A percentile compares a stretch with the other conserved stretches of the same genome.
Evolutionary conservation across 2,329 filamentous ascomycete genomes (phyloP).

Genomic region (Apiospora hydei): DNA sequence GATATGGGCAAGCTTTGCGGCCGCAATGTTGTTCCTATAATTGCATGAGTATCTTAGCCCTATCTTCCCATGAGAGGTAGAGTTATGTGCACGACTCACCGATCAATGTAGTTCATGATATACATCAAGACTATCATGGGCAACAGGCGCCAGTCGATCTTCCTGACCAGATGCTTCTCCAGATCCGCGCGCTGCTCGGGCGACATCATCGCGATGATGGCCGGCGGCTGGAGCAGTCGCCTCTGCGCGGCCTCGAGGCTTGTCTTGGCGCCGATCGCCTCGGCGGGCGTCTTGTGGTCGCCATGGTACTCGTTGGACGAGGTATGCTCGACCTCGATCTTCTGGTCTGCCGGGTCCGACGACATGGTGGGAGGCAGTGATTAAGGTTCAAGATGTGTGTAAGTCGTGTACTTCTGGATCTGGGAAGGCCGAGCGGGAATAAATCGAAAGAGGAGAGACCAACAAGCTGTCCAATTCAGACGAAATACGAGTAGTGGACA

Average conservation of each 20-base stretch:
- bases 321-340: conserved; percentile 21
- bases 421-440: background rate
- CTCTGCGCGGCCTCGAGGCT: conserved; percentile 30
- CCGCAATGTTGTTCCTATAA: conserved; percentile 63
- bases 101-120: conserved; percentile 71
- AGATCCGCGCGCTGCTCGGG: conserved; percentile 57
- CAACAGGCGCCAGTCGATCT: conserved; percentile 70
- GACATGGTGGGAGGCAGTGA: background rate
- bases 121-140: conserved; percentile 76
- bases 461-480: background rate
- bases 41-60: conserved; percentile 37
- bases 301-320: conserved; percentile 25
- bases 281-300: conserved; percentile 14
- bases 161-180: conserved; percentile 66
- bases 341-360: conserved; percentile 25
- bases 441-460: background rate
- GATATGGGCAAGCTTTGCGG: conserved; percentile 58
- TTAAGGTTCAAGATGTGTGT: background rate
- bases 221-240: conserved; percentile 40
- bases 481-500: background rate
- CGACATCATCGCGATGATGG: conserved; percentile 52
- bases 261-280: background rate
- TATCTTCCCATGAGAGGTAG: background rate
- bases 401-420: background rate
- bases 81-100: conserved; percentile 33